A percentile compares a stretch with the other conserved stretches of the same genome.
These are phyloP conservation scores for Starmerella potacharoeniae DNA, from an alignment of 805 yeast genomes.

Conservation along the genomic window DNA sequence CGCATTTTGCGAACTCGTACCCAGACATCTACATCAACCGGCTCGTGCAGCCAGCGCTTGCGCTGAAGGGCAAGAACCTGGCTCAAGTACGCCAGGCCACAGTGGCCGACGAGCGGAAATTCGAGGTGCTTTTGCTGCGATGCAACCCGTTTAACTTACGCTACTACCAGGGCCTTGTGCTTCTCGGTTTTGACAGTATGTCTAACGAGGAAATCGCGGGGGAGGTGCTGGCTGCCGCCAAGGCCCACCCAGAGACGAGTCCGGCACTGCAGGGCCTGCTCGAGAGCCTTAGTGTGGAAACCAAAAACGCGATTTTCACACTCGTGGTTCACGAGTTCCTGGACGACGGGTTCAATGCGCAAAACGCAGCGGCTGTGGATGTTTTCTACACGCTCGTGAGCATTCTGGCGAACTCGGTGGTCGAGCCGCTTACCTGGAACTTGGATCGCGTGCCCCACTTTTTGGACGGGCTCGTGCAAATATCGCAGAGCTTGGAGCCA, in stretches of 20 bases:
- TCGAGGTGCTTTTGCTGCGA: conserved; percentile 10
- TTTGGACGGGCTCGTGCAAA: not conserved
- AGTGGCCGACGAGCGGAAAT: conserved; percentile 1
- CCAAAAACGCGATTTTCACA: conserved; percentile 9
- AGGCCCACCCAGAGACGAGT: conserved; percentile 7
- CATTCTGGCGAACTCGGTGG: conserved; percentile 7
- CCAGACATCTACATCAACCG: conserved; percentile 10
- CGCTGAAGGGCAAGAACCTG: not conserved
- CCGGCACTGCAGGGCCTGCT: conserved; percentile 13
- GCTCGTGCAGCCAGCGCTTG: conserved; percentile 10
- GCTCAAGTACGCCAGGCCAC: conserved; percentile 4
- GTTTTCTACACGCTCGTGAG: conserved; percentile 8
- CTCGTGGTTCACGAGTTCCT: conserved; percentile 9
- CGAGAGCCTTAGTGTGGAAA: conserved; percentile 7
- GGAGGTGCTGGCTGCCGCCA: conserved; percentile 11
- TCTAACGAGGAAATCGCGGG: conserved; percentile 4
- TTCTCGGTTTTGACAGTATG: conserved; percentile 2
- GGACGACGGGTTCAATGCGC: not conserved
- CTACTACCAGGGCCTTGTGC: conserved; percentile 15
- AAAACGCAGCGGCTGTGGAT: conserved; percentile 5
- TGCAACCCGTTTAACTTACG: conserved; percentile 19
- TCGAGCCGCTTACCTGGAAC: conserved; percentile 9
- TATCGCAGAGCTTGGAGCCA: not conserved
- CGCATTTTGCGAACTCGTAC: conserved; percentile 11
- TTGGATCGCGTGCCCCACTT: conserved; percentile 8